A percentile compares a stretch with the other conserved stretches of the same genome.
phyloP scores from a whole-genome alignment of 306 rosid genomes.

The Senna tora region DNA sequence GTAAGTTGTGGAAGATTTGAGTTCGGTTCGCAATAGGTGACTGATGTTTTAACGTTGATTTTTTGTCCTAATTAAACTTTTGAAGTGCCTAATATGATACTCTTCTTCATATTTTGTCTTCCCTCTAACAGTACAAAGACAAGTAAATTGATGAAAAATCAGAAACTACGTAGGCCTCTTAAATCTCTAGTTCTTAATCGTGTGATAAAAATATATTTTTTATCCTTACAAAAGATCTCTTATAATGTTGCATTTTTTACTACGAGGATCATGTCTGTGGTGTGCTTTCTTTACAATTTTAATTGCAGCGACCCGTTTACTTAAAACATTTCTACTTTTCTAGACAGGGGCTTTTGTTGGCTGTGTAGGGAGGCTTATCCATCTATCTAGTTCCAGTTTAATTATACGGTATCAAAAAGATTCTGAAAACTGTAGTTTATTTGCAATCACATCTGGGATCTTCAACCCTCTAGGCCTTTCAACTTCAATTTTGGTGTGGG shows the following conservation, averaged over 20 bases:
- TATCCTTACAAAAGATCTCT: too few species aligned
- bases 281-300: neutral
- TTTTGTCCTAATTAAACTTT: neutral
- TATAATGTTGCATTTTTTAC: too few species aligned
- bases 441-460: neutral
- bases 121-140: neutral
- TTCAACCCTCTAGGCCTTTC: neutral
- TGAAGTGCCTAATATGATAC: neutral
- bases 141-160: conserved; percentile 5
- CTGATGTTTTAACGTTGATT: too few species aligned
- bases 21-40: too few species aligned
- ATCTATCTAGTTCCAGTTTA: too few species aligned
- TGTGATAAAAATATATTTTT: too few species aligned
- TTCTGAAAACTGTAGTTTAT: neutral
- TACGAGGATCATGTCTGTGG: too few species aligned
- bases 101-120: conserved; percentile 10
- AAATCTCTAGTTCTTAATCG: too few species aligned
- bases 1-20: too few species aligned
- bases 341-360: neutral
- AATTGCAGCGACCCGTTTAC: too few species aligned
- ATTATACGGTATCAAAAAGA: neutral
- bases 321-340: too few species aligned
- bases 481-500: too few species aligned
- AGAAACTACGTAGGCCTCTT: neutral
- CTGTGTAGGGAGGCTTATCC: neutral